phyloP scores from a whole-genome alignment of 441 rosid species.

The Raphanus hybrid region DNA sequence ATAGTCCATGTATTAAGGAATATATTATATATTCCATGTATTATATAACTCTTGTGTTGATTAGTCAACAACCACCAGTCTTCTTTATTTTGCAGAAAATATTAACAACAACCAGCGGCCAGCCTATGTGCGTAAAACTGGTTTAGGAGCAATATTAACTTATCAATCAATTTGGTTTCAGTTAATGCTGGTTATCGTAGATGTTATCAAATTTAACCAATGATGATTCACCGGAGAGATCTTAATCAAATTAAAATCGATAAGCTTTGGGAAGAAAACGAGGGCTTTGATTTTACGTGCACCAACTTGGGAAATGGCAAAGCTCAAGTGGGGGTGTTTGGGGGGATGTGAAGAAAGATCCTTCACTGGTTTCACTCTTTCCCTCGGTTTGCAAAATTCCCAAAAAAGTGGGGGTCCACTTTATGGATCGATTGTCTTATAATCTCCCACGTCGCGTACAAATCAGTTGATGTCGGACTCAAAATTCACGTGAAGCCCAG shows the following conservation, averaged over 20 bases:
- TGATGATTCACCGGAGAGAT: neutral
- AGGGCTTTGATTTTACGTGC: slow-evolving; percentile 32
- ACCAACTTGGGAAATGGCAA: neutral
- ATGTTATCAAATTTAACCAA: neutral
- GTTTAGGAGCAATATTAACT: neutral
- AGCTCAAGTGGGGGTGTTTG: no score
- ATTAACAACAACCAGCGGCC: no score
- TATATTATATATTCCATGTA: neutral
- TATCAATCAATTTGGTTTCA: neutral
- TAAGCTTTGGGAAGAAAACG: slow-evolving; percentile 13
- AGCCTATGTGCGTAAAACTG: neutral
- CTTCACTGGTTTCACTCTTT: no score
- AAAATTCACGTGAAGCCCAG: slow-evolving; percentile 30
- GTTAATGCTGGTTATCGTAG: neutral
- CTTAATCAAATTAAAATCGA: slow-evolving; percentile 1
- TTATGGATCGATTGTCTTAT: neutral
- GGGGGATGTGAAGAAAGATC: no score
- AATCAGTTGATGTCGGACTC: neutral
- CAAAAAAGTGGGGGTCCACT: no score
- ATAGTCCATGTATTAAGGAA: neutral
- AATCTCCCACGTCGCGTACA: slow-evolving; percentile 16
- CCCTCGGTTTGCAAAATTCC: no score
- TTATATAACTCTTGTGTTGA: neutral
- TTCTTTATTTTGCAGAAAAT: neutral
- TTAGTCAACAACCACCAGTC: neutral